A percentile compares a stretch with the other conserved stretches of the same genome.
phyloP scores from a whole-genome alignment of 1,139 yeast genomes.

The Torulaspora globosa region DNA sequence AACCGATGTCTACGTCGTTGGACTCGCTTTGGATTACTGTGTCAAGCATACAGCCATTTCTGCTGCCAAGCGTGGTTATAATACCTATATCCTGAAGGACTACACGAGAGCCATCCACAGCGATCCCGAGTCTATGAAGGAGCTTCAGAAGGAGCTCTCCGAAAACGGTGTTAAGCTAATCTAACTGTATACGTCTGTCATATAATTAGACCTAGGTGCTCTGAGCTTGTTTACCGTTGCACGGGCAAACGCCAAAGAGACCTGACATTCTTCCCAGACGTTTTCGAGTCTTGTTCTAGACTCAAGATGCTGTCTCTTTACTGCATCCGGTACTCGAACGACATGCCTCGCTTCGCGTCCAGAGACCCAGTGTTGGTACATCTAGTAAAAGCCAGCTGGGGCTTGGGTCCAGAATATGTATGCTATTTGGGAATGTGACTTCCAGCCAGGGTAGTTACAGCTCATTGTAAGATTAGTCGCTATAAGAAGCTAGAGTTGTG shows the following conservation, averaged over 20 bases:
- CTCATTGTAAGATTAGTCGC: not conserved
- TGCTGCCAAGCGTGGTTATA: conserved; percentile 56
- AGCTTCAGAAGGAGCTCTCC: conserved; percentile 21
- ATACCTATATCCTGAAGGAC: conserved; percentile 56
- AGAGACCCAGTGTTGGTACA: not conserved
- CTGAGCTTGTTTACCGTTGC: not conserved
- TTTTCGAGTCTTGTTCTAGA: conserved; percentile 1
- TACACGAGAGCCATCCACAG: conserved; percentile 49
- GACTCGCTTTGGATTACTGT: conserved; percentile 83
- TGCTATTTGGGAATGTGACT: not conserved
- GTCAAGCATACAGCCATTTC: conserved; percentile 74
- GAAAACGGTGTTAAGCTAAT: conserved; percentile 12
- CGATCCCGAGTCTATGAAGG: conserved; percentile 23
- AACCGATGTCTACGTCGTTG: conserved; percentile 66
- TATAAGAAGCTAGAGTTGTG: not conserved
- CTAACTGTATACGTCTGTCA: conserved; percentile 1
- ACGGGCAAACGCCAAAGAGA: not conserved
- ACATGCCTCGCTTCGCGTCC: not conserved
- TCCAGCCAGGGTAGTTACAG: not conserved
- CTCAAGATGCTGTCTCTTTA: not conserved
- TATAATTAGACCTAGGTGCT: not conserved
- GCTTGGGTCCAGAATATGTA: not conserved
- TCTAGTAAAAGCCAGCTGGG: conserved; percentile 1
- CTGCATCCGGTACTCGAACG: not conserved
- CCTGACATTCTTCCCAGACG: not conserved